Base-by-base conservation (phyloP, 805 yeast species). In the Ogataea kodamae region DNA sequence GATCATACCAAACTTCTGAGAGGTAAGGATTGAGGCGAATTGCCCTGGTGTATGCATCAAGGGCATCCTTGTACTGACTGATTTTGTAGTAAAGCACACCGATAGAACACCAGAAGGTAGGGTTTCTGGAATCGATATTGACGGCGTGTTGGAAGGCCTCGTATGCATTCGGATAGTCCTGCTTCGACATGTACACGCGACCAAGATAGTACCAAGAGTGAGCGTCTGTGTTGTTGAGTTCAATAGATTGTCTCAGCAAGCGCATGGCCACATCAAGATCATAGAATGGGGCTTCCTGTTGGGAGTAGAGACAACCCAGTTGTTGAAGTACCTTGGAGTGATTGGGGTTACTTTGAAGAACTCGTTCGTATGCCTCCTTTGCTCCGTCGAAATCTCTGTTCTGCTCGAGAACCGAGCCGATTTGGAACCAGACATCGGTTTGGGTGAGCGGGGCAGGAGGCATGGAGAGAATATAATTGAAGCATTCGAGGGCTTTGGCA, bases 121-220 rank as follows among this genome's bases (percentile, higher is more conserved):
- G 97, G 60, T 92, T 92, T 58, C 97, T 75, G 22, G 95, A 82
- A 61, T 92, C 97, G 44, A 96, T 75, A 60, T 92, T 92, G 39
- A 92, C 98, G 9, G 97, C 97, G 59, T 89, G 97, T 65, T 92
- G 98, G 74, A 90, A 92, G 0, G 97, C 94, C 56, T 92, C 97
- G 62, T 90, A 92, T 2, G 98, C 97, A 30, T 92, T 88, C 40
- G 92, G 82, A 65, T 88, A 92, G 59, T 90, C 96, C 46, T 85
- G 88, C 52, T 90, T 77, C 23, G 95, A 81, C 97, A 92, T 90
- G 66, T 90, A 95, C 44, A 94, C 95, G 47, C 97, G 77, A 30
- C 98, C 98, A 30, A 92, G 63, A 58, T 92, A 85, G 63, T 92
- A 92, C 98, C 98, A 92, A 18, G 95, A 80, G 52, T 92, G 95